A percentile compares a stretch with the other conserved stretches of the same genome.
Conservation (phyloP, 208 protist genomes). For the Naegleria fowleri region DNA sequence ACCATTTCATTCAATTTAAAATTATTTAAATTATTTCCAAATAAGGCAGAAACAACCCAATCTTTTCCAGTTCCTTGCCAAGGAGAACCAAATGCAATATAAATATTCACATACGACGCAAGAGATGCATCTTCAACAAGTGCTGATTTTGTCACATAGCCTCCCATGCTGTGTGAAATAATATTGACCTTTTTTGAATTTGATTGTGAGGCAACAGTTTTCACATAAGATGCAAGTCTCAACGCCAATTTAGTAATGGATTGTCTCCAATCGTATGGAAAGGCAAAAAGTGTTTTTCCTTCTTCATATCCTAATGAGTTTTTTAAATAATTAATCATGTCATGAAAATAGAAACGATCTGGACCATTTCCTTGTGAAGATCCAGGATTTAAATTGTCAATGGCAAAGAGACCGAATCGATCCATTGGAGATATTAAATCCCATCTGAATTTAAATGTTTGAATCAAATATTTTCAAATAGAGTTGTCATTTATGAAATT, state of each 20-base stretch:
- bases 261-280: slow-evolving; percentile 23
- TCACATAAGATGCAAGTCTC: not conserved
- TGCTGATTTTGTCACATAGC: not conserved
- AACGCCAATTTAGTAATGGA: not conserved
- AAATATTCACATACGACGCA: not conserved
- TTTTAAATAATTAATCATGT: slow-evolving; percentile 20
- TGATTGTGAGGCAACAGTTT: not conserved
- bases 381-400: not conserved
- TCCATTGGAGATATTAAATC: not conserved
- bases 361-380: not conserved
- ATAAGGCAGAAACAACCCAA: not conserved
- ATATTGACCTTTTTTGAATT: not conserved
- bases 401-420: not conserved
- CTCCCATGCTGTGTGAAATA: slow-evolving; percentile 9
- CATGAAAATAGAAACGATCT: not conserved
- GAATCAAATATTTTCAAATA: no score
- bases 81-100: not conserved
- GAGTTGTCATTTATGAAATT: no score
- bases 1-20: not conserved
- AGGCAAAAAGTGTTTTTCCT: not conserved
- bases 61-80: not conserved
- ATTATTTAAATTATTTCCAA: slow-evolving; percentile 4
- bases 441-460: not conserved
- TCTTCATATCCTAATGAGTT: not conserved
- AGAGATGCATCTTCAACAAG: not conserved